phyloP scores from a whole-genome alignment of 176 grass and related monocot genomes.

The Luzula sylvatica region DNA sequence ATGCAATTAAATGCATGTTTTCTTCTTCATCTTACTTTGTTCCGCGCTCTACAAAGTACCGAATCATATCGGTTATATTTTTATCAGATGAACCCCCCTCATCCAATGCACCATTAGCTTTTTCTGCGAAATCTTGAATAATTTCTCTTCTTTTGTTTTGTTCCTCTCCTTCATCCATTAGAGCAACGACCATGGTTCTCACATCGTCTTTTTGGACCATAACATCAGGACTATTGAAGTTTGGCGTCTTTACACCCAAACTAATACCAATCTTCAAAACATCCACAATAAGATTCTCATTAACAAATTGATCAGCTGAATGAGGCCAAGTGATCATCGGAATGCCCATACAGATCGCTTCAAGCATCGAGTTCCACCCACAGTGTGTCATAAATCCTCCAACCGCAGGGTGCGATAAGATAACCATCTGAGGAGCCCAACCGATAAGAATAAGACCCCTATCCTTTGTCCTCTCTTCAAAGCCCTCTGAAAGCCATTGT shows the following conservation, averaged over 20 bases:
- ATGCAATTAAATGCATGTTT: neutral
- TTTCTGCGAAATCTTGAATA: neutral
- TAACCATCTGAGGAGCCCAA: conserved; percentile 48
- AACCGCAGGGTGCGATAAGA: conserved; percentile 37
- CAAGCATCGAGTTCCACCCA: conserved; percentile 49
- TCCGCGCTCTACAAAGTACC: conserved; percentile 21
- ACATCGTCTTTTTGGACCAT: conserved; percentile 22
- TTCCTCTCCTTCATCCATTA: conserved; percentile 28
- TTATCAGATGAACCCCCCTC: conserved; percentile 28
- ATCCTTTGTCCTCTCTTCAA: conserved; percentile 31
- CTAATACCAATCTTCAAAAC: conserved; percentile 39
- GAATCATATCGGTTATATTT: conserved; percentile 30
- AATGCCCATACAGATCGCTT: conserved; percentile 36
- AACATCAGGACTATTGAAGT: conserved; percentile 7
- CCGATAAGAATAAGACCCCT: conserved; percentile 36
- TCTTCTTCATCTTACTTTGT: neutral
- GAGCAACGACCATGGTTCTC: conserved; percentile 17
- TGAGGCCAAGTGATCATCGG: conserved; percentile 46
- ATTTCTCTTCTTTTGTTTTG: conserved; percentile 10
- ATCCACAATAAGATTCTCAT: conserved; percentile 46
- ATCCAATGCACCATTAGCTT: conserved; percentile 23
- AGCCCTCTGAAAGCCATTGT: conserved; percentile 31
- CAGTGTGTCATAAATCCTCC: conserved; percentile 51
- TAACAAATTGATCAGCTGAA: conserved; percentile 40
- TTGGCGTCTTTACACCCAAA: conserved; percentile 28